Conservation (phyloP, 805 yeast species). For the Millerago galiae region DNA sequence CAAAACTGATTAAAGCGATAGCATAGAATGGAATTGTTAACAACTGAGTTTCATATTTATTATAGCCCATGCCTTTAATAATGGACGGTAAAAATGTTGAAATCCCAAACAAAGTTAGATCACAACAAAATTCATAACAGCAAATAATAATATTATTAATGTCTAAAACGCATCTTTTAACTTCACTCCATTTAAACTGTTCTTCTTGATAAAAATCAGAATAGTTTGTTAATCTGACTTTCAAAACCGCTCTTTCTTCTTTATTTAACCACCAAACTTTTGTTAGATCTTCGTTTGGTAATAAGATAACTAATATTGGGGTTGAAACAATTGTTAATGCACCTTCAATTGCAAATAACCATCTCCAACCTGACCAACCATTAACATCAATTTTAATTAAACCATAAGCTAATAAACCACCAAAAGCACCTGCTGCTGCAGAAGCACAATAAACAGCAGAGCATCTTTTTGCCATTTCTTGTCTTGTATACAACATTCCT, state of each 20-base stretch:
- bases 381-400: constrained; percentile 34
- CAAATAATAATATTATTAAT: constrained; percentile 30
- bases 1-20: constrained; percentile 27
- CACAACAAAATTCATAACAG: constrained; percentile 39
- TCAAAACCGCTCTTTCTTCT: constrained; percentile 33
- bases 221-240: constrained; percentile 29
- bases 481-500: constrained; percentile 40
- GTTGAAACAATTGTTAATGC: constrained; percentile 33
- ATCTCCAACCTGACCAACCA: constrained; percentile 42
- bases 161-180: constrained; percentile 31
- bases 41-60: constrained; percentile 34
- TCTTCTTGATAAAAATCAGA: constrained; percentile 31
- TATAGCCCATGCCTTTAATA: constrained; percentile 37
- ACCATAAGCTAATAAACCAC: constrained; percentile 47
- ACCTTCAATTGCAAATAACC: constrained; percentile 47
- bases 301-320: constrained; percentile 27
- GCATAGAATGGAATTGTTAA: constrained; percentile 39
- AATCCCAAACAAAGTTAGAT: constrained; percentile 36
- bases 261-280: constrained; percentile 34
- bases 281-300: constrained; percentile 34
- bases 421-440: constrained; percentile 42
- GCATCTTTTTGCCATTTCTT: constrained; percentile 42
- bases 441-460: constrained; percentile 21
- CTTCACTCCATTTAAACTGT: constrained; percentile 31
- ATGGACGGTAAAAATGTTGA: constrained; percentile 41